phyloP scores from a whole-genome alignment of 768 basidiomycete species.

The Russula dissimulans region DNA sequence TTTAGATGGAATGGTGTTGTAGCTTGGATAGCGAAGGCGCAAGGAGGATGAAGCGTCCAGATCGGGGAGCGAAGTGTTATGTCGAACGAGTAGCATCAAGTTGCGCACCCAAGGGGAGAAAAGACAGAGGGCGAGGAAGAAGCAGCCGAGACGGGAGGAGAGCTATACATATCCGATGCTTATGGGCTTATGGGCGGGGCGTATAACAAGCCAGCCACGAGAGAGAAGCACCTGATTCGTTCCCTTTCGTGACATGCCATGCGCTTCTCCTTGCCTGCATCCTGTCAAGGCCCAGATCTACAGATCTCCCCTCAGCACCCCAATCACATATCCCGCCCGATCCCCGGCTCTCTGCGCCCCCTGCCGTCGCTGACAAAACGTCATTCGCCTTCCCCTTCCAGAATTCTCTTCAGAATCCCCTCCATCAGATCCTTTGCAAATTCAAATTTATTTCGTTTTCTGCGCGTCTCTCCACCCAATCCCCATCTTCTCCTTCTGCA shows the following conservation, averaged over 20 bases:
- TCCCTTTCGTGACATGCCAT: conserved; percentile 8
- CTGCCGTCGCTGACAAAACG: conserved; percentile 24
- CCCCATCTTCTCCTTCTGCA: conserved; percentile 18
- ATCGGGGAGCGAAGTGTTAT: conserved; percentile 14
- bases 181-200: neutral
- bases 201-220: conserved; percentile 12
- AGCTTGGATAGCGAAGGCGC: conserved; percentile 17
- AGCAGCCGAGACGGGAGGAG: conserved; percentile 17
- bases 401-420: conserved; percentile 15
- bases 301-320: neutral
- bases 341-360: conserved; percentile 20
- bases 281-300: conserved; percentile 10
- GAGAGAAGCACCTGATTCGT: conserved; percentile 21
- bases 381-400: conserved; percentile 22
- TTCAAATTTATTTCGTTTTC: conserved; percentile 18
- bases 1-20: conserved; percentile 18
- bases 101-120: conserved; percentile 14
- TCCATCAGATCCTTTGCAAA: conserved; percentile 20
- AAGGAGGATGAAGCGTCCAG: conserved; percentile 14
- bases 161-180: conserved; percentile 17
- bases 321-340: conserved; percentile 18
- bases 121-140: conserved; percentile 19
- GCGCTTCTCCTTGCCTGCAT: conserved; percentile 7
- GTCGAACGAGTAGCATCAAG: conserved; percentile 17
- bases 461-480: conserved; percentile 18